Evolutionary conservation across 768 basidiomycete species (phyloP).

Genomic region (Suillus variegatus): DNA sequence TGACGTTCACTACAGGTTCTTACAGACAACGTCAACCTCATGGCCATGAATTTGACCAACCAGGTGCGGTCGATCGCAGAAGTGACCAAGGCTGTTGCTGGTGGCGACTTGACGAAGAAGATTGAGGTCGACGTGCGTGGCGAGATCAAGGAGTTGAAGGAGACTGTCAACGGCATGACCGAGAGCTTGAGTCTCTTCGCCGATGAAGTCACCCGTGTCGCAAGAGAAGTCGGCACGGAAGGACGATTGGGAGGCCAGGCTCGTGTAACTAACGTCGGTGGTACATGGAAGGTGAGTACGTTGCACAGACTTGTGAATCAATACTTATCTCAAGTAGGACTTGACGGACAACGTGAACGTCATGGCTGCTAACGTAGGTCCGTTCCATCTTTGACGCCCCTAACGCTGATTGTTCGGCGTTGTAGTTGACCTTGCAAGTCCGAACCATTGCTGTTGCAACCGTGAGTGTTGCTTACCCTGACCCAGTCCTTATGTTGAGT

Average conservation of each 20-base stretch:
- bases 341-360: conserved; percentile 95
- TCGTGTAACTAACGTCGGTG: conserved; percentile 89
- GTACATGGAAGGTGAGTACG: conserved; percentile 82
- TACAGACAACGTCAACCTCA: conserved; percentile 84
- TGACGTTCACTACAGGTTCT: conserved; percentile 39
- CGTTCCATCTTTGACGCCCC: neutral
- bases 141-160: conserved; percentile 87
- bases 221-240: conserved; percentile 96
- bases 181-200: conserved; percentile 83
- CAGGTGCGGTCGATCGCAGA: conserved; percentile 89
- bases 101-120: conserved; percentile 91
- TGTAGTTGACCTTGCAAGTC: conserved; percentile 87
- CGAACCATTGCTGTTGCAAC: conserved; percentile 92
- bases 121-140: conserved; percentile 91
- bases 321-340: conserved; percentile 43
- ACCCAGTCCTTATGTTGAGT: neutral
- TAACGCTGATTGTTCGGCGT: neutral
- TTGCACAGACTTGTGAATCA: neutral
- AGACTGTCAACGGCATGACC: conserved; percentile 97
- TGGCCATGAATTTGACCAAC: conserved; percentile 89
- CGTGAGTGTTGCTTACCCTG: conserved; percentile 42
- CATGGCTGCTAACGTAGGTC: conserved; percentile 87
- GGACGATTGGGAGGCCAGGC: conserved; percentile 95
- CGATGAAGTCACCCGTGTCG: conserved; percentile 83
- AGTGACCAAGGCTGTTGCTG: conserved; percentile 94